Base-by-base conservation (phyloP, 2,329 filamentous ascomycete species). In the Calonectria pauciramosa region DNA sequence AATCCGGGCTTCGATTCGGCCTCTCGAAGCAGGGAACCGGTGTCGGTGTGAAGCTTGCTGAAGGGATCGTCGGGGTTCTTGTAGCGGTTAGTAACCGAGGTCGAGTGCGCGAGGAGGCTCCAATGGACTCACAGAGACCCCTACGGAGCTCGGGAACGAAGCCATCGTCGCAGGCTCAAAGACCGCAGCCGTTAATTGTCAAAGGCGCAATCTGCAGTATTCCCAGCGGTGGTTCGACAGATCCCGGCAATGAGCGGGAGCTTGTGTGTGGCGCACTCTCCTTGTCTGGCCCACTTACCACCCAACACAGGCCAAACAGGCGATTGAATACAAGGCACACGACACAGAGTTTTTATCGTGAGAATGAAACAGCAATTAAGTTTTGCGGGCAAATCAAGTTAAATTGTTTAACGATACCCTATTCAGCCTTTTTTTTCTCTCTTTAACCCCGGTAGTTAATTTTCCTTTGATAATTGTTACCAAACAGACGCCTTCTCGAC, bases 11-110 rank as follows among this genome's bases (percentile, higher is more conserved):
- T 82, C 54, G 85, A 82, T 71, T 85, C 83, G 23, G 86, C 86
- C 71, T 87, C 85, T 44, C 81, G 80, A 60, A 85, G 83, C 71
- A 88, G 79, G 28, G 84, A 78, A 67, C 84, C 82, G 41, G 85
- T 79, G 73, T 86, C 84, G 69, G 83, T 79, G 74, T 85, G 82
- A 64, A 88, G 85, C 81, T 87, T 87, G 80, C 82, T 82, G 67
- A 87, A 82, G 70, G 83, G 81, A 72, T 85, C 84, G 74, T 85
- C 84, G 74, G 82, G 79, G 70, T 81, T 77, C 86, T 87, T 76
- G 41, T 32, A 77, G 23, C 52, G 36, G 70, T 80, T 68, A 81
- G 76, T 80, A 51, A 80, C 80, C 59, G 68, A 72, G 9, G 65
- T 78, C 20, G 9, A 18, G 16, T 0, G 14, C 51, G n/a, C 10